Conservation (phyloP, 805 yeast genomes). For the Suhomyces prunicola region DNA sequence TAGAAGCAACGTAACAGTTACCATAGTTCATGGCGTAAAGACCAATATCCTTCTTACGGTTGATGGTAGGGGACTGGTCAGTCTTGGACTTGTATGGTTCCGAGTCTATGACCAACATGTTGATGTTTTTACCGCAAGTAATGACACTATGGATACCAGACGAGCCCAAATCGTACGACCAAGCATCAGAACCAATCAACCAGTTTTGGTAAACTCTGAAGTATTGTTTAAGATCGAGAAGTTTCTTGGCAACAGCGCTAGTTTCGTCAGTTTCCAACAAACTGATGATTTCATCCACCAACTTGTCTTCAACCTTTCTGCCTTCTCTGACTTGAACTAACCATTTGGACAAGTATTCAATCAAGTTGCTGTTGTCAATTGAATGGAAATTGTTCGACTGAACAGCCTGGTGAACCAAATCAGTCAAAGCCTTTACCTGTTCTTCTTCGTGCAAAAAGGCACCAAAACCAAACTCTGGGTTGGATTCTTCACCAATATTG, state of each 20-base stretch:
- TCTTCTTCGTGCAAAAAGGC: conserved; percentile 57
- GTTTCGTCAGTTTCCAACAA: conserved; percentile 36
- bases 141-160: conserved; percentile 88
- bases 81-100: conserved; percentile 55
- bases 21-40: conserved; percentile 93
- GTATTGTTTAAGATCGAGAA: conserved; percentile 46
- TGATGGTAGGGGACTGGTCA: conserved; percentile 34
- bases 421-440: conserved; percentile 44
- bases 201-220: conserved; percentile 58
- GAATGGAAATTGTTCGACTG: conserved; percentile 44
- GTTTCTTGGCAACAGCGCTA: conserved; percentile 39
- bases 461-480: conserved; percentile 91
- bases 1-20: conserved; percentile 86
- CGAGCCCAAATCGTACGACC: conserved; percentile 91
- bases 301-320: conserved; percentile 20
- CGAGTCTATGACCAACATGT: conserved; percentile 83
- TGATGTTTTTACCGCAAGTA: conserved; percentile 70
- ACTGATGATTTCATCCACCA: conserved; percentile 32
- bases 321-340: conserved; percentile 47
- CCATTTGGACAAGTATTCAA: conserved; percentile 68
- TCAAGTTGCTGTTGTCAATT: conserved; percentile 45
- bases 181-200: conserved; percentile 91
- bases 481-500: conserved; percentile 42
- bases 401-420: conserved; percentile 45
- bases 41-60: conserved; percentile 88